Evolutionary conservation across 192 early-diverging fungal species (phyloP).

Genomic region (Piromyces finnis): DNA sequence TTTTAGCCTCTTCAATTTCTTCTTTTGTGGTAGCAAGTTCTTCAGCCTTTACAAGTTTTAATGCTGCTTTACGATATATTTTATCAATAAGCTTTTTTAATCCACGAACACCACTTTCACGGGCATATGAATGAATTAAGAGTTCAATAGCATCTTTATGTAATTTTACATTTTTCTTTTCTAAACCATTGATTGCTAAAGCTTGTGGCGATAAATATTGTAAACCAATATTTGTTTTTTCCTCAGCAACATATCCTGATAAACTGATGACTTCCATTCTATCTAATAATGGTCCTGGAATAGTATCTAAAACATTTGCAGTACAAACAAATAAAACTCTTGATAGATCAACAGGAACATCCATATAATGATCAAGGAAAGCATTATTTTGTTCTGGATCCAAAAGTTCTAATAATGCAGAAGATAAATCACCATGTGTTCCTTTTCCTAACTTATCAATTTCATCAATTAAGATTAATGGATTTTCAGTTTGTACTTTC

Average conservation of each 20-base stretch:
- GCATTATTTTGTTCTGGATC: slow-evolving; percentile 96
- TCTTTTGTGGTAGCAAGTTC: slow-evolving; percentile 7
- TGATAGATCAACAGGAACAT: slow-evolving; percentile 92
- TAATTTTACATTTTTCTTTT: slow-evolving; percentile 50
- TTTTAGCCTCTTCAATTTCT: slow-evolving; percentile 5
- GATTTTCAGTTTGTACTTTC: slow-evolving; percentile 97
- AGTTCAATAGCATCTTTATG: slow-evolving; percentile 58
- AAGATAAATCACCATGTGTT: slow-evolving; percentile 94
- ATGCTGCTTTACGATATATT: slow-evolving; percentile 90
- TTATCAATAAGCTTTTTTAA: slow-evolving; percentile 99
- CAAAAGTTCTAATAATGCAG: slow-evolving; percentile 84
- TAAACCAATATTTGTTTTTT: slow-evolving; percentile 88
- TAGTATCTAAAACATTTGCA: slow-evolving; percentile 91
- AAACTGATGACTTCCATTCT: slow-evolving; percentile 97
- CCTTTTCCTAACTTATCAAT: slow-evolving; percentile 96
- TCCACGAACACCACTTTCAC: slow-evolving; percentile 94
- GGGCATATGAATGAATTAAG: slow-evolving; percentile 79
- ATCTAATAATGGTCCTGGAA: slow-evolving; percentile 92
- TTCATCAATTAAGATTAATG: slow-evolving; percentile 93
- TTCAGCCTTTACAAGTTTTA: slow-evolving; percentile 58
- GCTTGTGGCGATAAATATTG: slow-evolving; percentile 78
- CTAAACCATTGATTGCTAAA: slow-evolving; percentile 58
- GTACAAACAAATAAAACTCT: slow-evolving; percentile 98
- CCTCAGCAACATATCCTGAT: slow-evolving; percentile 75
- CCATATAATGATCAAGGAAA: slow-evolving; percentile 99